These are phyloP conservation scores for Herpetospermum pedunculosum DNA, from an alignment of 306 rosid species.

Conservation along the genomic window DNA sequence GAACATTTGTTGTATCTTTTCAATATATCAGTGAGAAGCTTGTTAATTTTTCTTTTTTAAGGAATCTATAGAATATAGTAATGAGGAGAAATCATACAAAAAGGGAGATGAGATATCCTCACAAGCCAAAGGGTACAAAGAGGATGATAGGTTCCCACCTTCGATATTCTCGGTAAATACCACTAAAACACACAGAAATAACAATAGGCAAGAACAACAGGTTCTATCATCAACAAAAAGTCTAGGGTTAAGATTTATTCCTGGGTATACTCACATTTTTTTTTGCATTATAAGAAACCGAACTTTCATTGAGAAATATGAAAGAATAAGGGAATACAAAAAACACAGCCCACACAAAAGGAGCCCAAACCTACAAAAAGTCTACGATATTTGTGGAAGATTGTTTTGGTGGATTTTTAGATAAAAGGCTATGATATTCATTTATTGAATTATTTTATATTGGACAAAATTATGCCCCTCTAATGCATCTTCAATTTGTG, in stretches of 20 bases:
- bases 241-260: too few species aligned
- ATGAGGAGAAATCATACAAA: not conserved
- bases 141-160: too few species aligned
- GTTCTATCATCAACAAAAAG: too few species aligned
- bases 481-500: not conserved
- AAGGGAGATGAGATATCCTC: not conserved
- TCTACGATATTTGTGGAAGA: not conserved
- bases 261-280: too few species aligned
- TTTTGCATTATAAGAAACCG: too few species aligned
- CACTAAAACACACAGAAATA: too few species aligned
- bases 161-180: too few species aligned
- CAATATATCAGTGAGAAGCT: not conserved
- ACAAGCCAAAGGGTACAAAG: not conserved
- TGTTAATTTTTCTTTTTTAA: not conserved
- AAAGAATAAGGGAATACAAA: too few species aligned
- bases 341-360: too few species aligned
- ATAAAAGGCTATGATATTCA: not conserved
- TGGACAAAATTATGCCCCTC: not conserved
- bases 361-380: not conserved
- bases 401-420: not conserved
- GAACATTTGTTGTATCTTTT: not conserved
- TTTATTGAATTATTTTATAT: not conserved
- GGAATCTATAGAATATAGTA: not conserved
- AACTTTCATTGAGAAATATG: too few species aligned
- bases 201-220: too few species aligned